Conservation (phyloP, 768 basidiomycete genomes). For the Kwoniella heveanensis region DNA sequence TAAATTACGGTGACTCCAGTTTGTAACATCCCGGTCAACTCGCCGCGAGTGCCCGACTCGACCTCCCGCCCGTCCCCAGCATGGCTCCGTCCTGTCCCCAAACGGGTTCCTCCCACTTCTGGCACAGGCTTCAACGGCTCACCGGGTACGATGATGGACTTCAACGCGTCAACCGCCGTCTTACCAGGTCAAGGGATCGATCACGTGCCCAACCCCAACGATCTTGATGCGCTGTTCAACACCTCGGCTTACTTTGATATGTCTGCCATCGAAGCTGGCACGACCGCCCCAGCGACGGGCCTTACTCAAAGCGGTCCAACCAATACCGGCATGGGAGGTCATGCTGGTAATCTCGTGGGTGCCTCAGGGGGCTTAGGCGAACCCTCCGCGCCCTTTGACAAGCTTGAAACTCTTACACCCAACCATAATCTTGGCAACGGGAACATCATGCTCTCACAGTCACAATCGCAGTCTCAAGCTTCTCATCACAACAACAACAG, state of each 20-base stretch:
- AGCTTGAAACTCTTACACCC: slow-evolving; percentile 40
- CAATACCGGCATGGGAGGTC: slow-evolving; percentile 10
- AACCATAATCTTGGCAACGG: slow-evolving; percentile 28
- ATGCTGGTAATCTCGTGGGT: background rate
- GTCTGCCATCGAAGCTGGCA: slow-evolving; percentile 40
- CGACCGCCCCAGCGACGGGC: slow-evolving; percentile 22
- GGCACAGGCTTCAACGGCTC: slow-evolving; percentile 2
- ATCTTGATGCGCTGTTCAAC: slow-evolving; percentile 53
- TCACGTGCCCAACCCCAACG: slow-evolving; percentile 14
- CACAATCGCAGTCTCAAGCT: background rate
- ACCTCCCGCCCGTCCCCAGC: slow-evolving; percentile 63
- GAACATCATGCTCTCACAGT: slow-evolving; percentile 24
- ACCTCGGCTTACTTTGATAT: slow-evolving; percentile 55
- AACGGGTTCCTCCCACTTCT: slow-evolving; percentile 55
- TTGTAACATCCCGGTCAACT: slow-evolving; percentile 77
- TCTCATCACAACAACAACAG: background rate
- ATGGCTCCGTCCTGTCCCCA: slow-evolving; percentile 86
- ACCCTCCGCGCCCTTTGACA: slow-evolving; percentile 42
- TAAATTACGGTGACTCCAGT: slow-evolving; percentile 58
- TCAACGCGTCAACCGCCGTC: slow-evolving; percentile 17
- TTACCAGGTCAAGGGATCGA: slow-evolving; percentile 5
- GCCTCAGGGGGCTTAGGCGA: slow-evolving; percentile 29
- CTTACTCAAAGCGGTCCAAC: background rate
- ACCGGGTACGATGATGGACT: slow-evolving; percentile 28
- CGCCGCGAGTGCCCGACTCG: slow-evolving; percentile 62